Evolutionary conservation across 495 filamentous ascomycete genomes (phyloP).

Genomic region (Daldinia concentrica): DNA sequence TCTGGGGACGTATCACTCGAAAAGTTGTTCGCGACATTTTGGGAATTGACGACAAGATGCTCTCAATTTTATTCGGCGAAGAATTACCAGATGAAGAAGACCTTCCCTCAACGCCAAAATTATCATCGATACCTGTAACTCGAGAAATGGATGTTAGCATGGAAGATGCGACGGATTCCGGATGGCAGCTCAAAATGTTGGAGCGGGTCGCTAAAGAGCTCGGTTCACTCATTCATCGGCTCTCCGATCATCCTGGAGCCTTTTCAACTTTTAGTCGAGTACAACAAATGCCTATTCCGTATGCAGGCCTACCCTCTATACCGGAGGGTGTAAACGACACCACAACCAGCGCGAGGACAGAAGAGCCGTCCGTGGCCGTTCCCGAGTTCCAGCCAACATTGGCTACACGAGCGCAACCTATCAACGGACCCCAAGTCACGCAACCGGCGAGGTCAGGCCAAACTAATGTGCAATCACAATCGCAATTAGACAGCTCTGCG

Average conservation of each 20-base stretch:
- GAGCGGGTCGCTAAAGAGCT: constrained; percentile 88
- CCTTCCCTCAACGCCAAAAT: constrained; percentile 54
- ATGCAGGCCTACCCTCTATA: constrained; percentile 64
- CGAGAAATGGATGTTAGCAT: constrained; percentile 15
- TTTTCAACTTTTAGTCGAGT: constrained; percentile 77
- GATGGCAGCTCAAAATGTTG: constrained; percentile 81
- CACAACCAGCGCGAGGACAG: constrained; percentile 23
- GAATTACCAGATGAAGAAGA: constrained; percentile 69
- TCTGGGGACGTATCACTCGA: constrained; percentile 84
- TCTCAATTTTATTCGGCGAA: constrained; percentile 90
- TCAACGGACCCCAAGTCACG: constrained; percentile 37
- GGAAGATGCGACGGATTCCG: constrained; percentile 55
- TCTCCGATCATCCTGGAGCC: constrained; percentile 80
- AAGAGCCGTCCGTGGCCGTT: constrained; percentile 42
- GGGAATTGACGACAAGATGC: constrained; percentile 85
- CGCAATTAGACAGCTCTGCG: constrained; percentile 30
- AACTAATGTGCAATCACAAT: constrained; percentile 23
- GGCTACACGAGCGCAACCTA: constrained; percentile 37
- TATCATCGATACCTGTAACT: constrained; percentile 36
- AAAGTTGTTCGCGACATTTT: constrained; percentile 89
- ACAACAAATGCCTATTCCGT: constrained; percentile 61
- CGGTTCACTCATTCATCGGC: constrained; percentile 80
- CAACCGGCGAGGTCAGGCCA: constrained; percentile 23
- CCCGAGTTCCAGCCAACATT: constrained; percentile 63
- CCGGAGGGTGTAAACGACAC: constrained; percentile 55